A percentile compares a stretch with the other conserved stretches of the same genome.
Conservation (phyloP, 371 early-diverging fungal species). For the Mucor piriformis region DNA sequence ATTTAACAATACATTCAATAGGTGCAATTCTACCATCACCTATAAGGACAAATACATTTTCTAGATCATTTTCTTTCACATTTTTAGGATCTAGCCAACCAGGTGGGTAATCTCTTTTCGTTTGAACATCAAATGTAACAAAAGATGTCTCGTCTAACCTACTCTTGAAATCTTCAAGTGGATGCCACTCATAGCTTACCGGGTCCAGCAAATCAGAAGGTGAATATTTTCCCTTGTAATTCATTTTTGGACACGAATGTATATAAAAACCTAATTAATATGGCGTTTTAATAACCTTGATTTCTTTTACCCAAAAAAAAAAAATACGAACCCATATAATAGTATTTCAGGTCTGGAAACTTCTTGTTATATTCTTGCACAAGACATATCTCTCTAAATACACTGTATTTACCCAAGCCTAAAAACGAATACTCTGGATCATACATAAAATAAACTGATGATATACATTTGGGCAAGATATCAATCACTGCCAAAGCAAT, state of each 20-base stretch:
- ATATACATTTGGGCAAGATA: conserved; percentile 85
- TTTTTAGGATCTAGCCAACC: conserved; percentile 24
- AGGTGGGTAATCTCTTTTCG: conserved; percentile 5
- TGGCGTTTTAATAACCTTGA: no score
- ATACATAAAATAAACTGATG: conserved; percentile 94
- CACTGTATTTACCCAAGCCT: conserved; percentile 84
- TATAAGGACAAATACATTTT: conserved; percentile 13
- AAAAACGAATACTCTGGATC: conserved; percentile 79
- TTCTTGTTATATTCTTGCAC: conserved; percentile 38
- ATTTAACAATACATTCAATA: conserved; percentile 7
- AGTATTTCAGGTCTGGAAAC: conserved; percentile 59
- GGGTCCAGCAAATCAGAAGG: conserved; percentile 85
- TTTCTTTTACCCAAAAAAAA: no score
- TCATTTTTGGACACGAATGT: conserved; percentile 89
- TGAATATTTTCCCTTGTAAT: conserved; percentile 86
- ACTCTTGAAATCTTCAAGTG: conserved; percentile 16
- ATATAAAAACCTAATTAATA: conserved; percentile 92
- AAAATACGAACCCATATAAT: conserved; percentile 95
- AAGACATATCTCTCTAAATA: conserved; percentile 77
- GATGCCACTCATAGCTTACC: conserved; percentile 48
- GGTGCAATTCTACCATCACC: conserved; percentile 16
- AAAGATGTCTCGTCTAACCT: conserved; percentile 18
- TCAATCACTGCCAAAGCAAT: conserved; percentile 91
- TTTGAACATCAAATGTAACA: conserved; percentile 14
- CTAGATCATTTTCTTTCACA: conserved; percentile 3